Conservation (phyloP, 176 grass and related monocot species). For the Neostapfia colusana region DNA sequence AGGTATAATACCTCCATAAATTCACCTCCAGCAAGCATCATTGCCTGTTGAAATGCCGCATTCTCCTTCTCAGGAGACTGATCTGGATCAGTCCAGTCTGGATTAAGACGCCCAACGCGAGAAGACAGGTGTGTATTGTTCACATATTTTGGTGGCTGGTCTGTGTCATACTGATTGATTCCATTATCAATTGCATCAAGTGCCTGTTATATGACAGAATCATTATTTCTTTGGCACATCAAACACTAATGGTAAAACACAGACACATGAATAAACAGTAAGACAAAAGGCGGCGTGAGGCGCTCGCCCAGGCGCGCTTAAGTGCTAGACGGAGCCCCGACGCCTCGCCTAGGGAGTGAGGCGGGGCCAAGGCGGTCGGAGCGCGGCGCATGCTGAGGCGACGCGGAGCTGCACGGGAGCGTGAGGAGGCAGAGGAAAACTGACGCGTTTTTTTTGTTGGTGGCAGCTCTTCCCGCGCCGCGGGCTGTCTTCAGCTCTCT, state of each 20-base stretch:
- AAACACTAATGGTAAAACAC: not conserved
- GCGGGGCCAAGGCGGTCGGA: too few species aligned
- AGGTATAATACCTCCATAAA: slow-evolving; percentile 69
- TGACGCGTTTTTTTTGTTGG: too few species aligned
- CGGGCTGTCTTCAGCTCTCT: too few species aligned
- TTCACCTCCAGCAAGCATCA: slow-evolving; percentile 81
- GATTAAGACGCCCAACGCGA: slow-evolving; percentile 76
- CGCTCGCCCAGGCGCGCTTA: too few species aligned
- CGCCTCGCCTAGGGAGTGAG: too few species aligned
- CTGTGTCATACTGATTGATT: slow-evolving; percentile 92
- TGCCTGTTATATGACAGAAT: slow-evolving; percentile 51
- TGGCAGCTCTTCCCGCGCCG: too few species aligned
- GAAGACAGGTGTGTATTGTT: slow-evolving; percentile 95
- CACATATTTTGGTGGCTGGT: slow-evolving; percentile 86
- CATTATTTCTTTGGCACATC: slow-evolving; percentile 25
- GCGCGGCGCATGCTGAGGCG: too few species aligned
- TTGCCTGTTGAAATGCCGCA: slow-evolving; percentile 80
- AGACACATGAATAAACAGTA: not conserved
- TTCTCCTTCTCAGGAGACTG: slow-evolving; percentile 95
- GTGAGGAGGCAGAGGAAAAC: too few species aligned
- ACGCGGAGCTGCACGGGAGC: too few species aligned
- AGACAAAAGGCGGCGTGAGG: too few species aligned
- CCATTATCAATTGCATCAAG: slow-evolving; percentile 98
- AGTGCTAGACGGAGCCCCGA: too few species aligned
- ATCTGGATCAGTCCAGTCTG: slow-evolving; percentile 88